Conservation (phyloP, 352 stramenopile genomes). For the Elongisporangium senticosum region DNA sequence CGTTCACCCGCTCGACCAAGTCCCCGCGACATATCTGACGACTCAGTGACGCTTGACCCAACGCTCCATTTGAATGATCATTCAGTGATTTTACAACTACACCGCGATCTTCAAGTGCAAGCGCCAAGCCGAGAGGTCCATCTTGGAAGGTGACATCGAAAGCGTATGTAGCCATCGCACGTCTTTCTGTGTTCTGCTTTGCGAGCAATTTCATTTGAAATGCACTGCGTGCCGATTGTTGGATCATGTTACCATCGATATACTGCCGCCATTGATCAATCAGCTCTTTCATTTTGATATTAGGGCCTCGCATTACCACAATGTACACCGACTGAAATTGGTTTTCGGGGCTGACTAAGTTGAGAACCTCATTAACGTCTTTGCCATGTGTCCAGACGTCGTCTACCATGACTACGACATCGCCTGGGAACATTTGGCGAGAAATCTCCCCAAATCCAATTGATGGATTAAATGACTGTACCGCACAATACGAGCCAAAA, state of each 20-base stretch:
- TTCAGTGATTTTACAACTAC: conserved; percentile 82
- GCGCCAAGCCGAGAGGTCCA: conserved; percentile 64
- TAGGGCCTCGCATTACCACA: conserved; percentile 33
- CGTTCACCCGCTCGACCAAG: conserved; percentile 71
- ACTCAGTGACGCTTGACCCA: conserved; percentile 68
- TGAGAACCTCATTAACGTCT: conserved; percentile 29
- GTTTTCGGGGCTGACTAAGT: conserved; percentile 22
- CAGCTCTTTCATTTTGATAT: conserved; percentile 29
- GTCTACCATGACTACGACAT: conserved; percentile 59
- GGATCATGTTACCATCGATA: not conserved
- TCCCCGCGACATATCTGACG: conserved; percentile 59
- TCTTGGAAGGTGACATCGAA: conserved; percentile 69
- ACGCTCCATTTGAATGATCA: conserved; percentile 48
- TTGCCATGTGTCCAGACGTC: conserved; percentile 18
- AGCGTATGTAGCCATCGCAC: conserved; percentile 9
- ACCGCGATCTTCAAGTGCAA: conserved; percentile 58
- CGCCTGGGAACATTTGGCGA: conserved; percentile 59
- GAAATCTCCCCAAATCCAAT: conserved; percentile 51
- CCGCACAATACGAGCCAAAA: conserved; percentile 34
- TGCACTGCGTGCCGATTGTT: not conserved
- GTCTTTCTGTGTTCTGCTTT: not conserved
- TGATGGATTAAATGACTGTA: conserved; percentile 32
- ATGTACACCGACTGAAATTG: conserved; percentile 21
- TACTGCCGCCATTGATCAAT: conserved; percentile 18
- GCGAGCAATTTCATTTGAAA: not conserved